Conservation (phyloP, 768 basidiomycete species). For the Suillus fuscotomentosus region DNA sequence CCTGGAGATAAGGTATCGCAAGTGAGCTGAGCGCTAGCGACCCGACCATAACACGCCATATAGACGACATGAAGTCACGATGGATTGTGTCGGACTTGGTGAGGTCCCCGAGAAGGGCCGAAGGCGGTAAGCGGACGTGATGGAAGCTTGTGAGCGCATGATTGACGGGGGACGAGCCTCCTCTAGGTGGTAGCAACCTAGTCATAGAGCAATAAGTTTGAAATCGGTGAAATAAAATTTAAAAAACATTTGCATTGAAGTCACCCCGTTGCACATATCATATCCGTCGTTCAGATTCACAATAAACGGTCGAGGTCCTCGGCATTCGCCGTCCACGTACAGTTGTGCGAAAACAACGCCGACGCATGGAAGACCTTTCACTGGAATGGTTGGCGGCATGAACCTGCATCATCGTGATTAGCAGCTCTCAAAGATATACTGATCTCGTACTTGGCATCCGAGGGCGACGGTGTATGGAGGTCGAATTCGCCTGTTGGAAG, state of each 20-base stretch:
- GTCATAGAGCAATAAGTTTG: not conserved
- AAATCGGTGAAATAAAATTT: not conserved
- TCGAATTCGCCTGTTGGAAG: no score
- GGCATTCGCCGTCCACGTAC: no score
- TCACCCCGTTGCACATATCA: no score
- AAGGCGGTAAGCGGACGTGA: conserved; percentile 30
- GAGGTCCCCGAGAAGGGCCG: conserved; percentile 28
- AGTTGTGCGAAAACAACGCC: no score
- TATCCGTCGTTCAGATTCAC: no score
- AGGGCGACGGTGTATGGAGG: no score
- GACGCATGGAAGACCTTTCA: no score
- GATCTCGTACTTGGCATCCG: no score
- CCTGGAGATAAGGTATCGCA: conserved; percentile 24
- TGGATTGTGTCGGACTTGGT: conserved; percentile 17
- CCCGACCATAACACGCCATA: conserved; percentile 33
- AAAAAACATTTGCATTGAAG: not conserved
- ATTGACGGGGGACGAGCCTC: conserved; percentile 29
- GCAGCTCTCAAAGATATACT: no score
- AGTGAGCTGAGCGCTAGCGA: conserved; percentile 26
- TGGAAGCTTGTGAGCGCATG: conserved; percentile 38
- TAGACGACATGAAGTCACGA: conserved; percentile 23
- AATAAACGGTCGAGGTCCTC: no score
- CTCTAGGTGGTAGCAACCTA: conserved; percentile 26
- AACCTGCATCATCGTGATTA: no score
- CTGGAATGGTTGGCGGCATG: no score